Conservation (phyloP, 208 protist genomes). For the Willaertia magna region DNA sequence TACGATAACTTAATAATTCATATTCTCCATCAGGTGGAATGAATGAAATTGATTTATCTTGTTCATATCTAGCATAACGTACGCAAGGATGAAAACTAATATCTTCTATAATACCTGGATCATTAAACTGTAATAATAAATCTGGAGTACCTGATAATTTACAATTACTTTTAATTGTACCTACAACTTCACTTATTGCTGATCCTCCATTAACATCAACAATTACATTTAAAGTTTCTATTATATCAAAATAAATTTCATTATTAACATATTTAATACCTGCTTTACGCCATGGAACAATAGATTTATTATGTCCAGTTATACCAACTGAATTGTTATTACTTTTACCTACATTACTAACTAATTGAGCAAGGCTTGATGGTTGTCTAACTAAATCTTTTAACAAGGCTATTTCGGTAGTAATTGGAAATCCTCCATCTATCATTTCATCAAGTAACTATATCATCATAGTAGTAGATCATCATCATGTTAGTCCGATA, state of each 20-base stretch:
- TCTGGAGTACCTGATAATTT: constrained; percentile 69
- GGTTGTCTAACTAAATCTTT: constrained; percentile 66
- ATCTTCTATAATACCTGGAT: constrained; percentile 53
- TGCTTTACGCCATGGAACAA: constrained; percentile 59
- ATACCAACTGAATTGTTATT: constrained; percentile 13
- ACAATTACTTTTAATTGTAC: constrained; percentile 50
- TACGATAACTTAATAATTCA: constrained; percentile 59
- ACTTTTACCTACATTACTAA: neutral
- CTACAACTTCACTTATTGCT: neutral
- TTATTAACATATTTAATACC: constrained; percentile 52
- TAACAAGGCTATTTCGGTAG: constrained; percentile 56
- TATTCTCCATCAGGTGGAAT: constrained; percentile 72
- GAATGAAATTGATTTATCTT: constrained; percentile 57
- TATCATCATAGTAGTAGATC: neutral
- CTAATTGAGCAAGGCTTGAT: constrained; percentile 45
- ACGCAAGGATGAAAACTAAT: constrained; percentile 70
- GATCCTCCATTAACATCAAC: constrained; percentile 32
- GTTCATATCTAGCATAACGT: constrained; percentile 45
- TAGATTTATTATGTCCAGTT: neutral
- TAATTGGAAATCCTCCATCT: constrained; percentile 73
- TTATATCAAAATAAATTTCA: constrained; percentile 78
- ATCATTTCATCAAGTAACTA: constrained; percentile 68
- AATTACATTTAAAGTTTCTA: constrained; percentile 63
- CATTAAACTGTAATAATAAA: constrained; percentile 49
- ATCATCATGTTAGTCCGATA: neutral